phyloP scores from a whole-genome alignment of 2,329 filamentous ascomycete genomes.

The Pseudopithomyces maydicus region DNA sequence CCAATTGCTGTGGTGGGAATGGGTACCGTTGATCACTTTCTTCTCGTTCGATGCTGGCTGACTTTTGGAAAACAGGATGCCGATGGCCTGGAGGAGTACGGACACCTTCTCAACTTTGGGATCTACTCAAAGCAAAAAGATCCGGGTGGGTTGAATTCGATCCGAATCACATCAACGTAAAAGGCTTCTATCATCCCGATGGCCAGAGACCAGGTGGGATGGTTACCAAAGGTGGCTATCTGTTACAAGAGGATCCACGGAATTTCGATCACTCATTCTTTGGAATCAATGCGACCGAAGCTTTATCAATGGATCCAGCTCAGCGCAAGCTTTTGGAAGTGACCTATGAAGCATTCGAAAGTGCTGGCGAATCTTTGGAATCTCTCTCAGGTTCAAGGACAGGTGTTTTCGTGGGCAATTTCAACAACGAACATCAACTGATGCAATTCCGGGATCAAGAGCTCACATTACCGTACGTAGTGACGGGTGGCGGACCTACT shows the following conservation, averaged over 20 bases:
- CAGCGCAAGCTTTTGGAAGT: slow-evolving; percentile 40
- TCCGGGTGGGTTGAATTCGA: slow-evolving; percentile 35
- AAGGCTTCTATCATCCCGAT: slow-evolving; percentile 41
- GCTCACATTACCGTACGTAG: slow-evolving; percentile 10
- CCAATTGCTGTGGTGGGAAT: too few species aligned
- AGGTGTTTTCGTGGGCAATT: slow-evolving; percentile 29
- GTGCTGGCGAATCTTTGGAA: slow-evolving; percentile 37
- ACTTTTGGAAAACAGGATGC: slow-evolving; percentile 16
- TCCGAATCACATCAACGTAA: slow-evolving; percentile 32
- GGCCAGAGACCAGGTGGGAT: slow-evolving; percentile 30
- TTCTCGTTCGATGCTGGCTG: too few species aligned
- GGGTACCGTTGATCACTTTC: too few species aligned
- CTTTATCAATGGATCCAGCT: slow-evolving; percentile 26
- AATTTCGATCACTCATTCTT: slow-evolving; percentile 46
- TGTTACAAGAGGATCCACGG: slow-evolving; percentile 41
- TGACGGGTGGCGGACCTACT: too few species aligned
- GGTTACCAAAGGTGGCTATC: slow-evolving; percentile 14
- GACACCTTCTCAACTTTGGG: slow-evolving; percentile 24
- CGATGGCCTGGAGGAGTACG: slow-evolving; percentile 25
- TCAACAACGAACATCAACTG: slow-evolving; percentile 17
- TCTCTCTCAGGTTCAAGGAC: slow-evolving; percentile 23
- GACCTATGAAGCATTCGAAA: slow-evolving; percentile 47
- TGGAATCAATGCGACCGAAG: slow-evolving; percentile 24
- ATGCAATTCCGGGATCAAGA: slow-evolving; percentile 25
- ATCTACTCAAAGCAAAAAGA: slow-evolving; percentile 34